Conservation (phyloP, 495 filamentous ascomycete species). For the Penicillium psychrofluorescens region DNA sequence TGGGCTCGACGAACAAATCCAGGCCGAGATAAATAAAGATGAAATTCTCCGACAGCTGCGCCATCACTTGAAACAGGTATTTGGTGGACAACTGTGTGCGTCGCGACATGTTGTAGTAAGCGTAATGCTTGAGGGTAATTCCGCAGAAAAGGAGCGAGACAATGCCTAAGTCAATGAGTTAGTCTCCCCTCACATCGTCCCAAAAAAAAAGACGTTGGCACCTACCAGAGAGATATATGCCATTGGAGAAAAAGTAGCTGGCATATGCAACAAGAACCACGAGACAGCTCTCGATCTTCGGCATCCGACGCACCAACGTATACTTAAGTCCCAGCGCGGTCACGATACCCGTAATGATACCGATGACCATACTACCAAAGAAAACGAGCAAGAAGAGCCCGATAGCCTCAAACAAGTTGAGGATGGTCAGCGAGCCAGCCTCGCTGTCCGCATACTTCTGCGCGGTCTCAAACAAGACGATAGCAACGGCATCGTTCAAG, state of each 20-base stretch:
- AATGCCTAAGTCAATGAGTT: constrained; percentile 57
- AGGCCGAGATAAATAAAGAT: constrained; percentile 98
- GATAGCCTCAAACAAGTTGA: constrained; percentile 80
- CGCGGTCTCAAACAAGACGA: constrained; percentile 96
- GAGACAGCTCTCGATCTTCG: constrained; percentile 93
- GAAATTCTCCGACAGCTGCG: constrained; percentile 96
- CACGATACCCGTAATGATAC: constrained; percentile 74
- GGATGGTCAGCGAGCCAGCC: constrained; percentile 54
- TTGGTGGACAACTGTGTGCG: constrained; percentile 97
- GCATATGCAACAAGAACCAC: constrained; percentile 91
- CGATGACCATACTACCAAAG: constrained; percentile 87
- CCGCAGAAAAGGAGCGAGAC: constrained; percentile 96
- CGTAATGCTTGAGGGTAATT: constrained; percentile 97
- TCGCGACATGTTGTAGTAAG: constrained; percentile 99
- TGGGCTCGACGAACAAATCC: constrained; percentile 82
- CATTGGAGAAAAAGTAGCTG: constrained; percentile 95
- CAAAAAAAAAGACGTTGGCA: background rate
- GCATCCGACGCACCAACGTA: constrained; percentile 82
- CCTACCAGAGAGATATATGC: constrained; percentile 87
- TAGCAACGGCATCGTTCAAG: constrained; percentile 94
- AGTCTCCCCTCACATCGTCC: background rate
- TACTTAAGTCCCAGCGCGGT: constrained; percentile 88
- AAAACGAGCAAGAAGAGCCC: constrained; percentile 94
- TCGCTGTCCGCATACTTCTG: constrained; percentile 70
- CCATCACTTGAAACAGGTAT: constrained; percentile 90